Conservation (phyloP, 176 grass and related monocot genomes). For the Triticum timopheevii region DNA sequence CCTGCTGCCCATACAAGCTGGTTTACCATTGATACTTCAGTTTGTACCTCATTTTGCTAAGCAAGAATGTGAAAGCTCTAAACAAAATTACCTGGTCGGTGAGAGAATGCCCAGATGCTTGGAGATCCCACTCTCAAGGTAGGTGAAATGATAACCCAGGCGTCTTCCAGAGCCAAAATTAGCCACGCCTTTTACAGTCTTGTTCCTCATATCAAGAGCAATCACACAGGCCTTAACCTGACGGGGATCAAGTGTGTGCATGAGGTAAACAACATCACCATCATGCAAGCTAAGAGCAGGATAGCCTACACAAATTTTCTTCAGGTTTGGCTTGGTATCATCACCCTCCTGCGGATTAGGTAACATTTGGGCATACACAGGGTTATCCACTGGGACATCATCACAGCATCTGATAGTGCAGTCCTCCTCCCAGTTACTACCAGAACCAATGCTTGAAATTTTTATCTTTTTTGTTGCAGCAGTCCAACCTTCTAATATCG, state of each 20-base stretch:
- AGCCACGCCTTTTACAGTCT: neutral
- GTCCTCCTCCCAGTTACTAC: neutral
- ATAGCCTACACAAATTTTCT: neutral
- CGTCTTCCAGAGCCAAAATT: neutral
- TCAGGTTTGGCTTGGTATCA: neutral
- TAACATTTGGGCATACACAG: neutral
- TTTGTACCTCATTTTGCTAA: neutral
- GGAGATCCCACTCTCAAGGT: neutral
- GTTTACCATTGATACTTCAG: neutral
- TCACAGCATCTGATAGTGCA: neutral
- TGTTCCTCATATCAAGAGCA: neutral
- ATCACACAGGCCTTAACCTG: neutral
- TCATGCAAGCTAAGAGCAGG: slow-evolving; percentile 22
- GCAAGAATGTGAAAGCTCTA: neutral
- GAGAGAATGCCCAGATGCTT: neutral
- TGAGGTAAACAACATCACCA: slow-evolving; percentile 21
- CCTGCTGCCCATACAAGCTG: neutral
- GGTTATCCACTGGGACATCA: neutral
- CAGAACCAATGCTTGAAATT: neutral
- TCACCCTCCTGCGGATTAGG: neutral
- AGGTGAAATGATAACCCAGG: neutral
- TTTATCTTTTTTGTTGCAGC: neutral
- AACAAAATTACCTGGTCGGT: neutral
- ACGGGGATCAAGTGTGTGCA: neutral
- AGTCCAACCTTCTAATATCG: neutral